Evolutionary conservation across 768 basidiomycete species (phyloP).

Genomic region (Tricholoma bakamatsutake): DNA sequence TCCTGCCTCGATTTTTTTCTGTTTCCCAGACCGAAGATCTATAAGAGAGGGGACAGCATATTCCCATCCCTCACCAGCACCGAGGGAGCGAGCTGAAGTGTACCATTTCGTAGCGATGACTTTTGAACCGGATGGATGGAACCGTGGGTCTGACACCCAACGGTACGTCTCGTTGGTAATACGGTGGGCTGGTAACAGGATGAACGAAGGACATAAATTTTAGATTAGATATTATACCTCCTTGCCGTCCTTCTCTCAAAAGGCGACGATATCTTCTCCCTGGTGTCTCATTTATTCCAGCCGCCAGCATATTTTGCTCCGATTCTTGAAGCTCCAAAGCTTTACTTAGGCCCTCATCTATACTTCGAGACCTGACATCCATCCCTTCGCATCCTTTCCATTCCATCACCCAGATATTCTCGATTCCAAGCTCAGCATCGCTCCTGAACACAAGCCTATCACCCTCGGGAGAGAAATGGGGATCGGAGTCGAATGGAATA

Average conservation of each 20-base stretch:
- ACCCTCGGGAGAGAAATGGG: constrained; percentile 66
- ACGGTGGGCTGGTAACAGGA: constrained; percentile 27
- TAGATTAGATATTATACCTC: constrained; percentile 27
- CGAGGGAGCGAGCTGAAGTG: constrained; percentile 55
- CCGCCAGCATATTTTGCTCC: constrained; percentile 43
- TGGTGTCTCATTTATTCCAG: constrained; percentile 45
- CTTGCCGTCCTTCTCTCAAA: constrained; percentile 49
- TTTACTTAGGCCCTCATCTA: constrained; percentile 24
- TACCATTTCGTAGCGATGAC: constrained; percentile 79
- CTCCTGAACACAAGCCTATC: constrained; percentile 63
- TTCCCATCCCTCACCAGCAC: constrained; percentile 72
- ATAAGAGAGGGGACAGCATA: constrained; percentile 46
- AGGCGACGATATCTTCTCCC: constrained; percentile 44
- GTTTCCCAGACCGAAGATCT: constrained; percentile 15
- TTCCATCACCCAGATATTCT: constrained; percentile 67
- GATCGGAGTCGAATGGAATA: constrained; percentile 66
- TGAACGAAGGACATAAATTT: not conserved
- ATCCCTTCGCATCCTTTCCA: constrained; percentile 65
- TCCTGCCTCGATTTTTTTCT: constrained; percentile 27
- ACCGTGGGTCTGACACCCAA: constrained; percentile 64
- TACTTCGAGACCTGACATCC: constrained; percentile 37
- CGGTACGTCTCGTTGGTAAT: constrained; percentile 75
- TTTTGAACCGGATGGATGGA: constrained; percentile 59
- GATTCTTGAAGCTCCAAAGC: constrained; percentile 30
- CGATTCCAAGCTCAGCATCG: constrained; percentile 66